A percentile compares a stretch with the other conserved stretches of the same genome.
Evolutionary conservation across 2,329 filamentous ascomycete genomes (phyloP).

Genomic region (Chaetomium sp.): DNA sequence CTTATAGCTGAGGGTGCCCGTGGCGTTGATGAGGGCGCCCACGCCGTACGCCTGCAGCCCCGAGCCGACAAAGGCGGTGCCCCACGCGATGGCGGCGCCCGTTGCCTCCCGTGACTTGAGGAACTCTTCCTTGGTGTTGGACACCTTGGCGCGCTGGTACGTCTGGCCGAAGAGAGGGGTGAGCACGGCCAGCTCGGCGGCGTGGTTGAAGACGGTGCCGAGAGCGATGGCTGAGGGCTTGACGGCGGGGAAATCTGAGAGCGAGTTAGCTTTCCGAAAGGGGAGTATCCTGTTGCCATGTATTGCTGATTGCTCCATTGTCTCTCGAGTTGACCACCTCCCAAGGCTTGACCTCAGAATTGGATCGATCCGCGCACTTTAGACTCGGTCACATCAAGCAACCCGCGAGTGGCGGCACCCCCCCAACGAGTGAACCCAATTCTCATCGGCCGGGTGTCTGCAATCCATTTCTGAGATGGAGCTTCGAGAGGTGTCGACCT

Average conservation of each 20-base stretch:
- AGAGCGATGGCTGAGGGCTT: conserved; percentile 98
- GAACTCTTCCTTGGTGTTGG: conserved; percentile 97
- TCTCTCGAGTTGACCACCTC: conserved; percentile 2
- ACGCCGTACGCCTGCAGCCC: conserved; percentile 88
- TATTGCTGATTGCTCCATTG: not conserved
- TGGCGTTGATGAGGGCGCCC: conserved; percentile 89
- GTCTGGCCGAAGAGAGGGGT: conserved; percentile 90
- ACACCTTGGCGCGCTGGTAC: conserved; percentile 86
- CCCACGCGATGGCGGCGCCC: conserved; percentile 84
- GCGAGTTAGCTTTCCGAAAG: conserved; percentile 13
- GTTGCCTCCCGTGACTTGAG: conserved; percentile 89
- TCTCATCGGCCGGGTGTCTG: not conserved
- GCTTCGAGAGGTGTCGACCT: conserved; percentile 2
- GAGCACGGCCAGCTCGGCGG: conserved; percentile 83
- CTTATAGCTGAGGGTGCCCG: conserved; percentile 94
- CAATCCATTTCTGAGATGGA: not conserved
- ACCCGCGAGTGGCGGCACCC: not conserved
- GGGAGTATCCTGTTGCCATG: not conserved
- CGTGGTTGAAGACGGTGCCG: conserved; percentile 94
- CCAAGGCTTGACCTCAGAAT: not conserved
- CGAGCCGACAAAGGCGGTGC: conserved; percentile 85
- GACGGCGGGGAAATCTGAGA: conserved; percentile 67
- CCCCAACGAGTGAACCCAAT: not conserved
- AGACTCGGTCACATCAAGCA: conserved; percentile 3
- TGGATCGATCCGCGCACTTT: conserved; percentile 3